A percentile compares a stretch with the other conserved stretches of the same genome.
phyloP scores from a whole-genome alignment of 2,329 filamentous ascomycete species.

The Apiospora marii region DNA sequence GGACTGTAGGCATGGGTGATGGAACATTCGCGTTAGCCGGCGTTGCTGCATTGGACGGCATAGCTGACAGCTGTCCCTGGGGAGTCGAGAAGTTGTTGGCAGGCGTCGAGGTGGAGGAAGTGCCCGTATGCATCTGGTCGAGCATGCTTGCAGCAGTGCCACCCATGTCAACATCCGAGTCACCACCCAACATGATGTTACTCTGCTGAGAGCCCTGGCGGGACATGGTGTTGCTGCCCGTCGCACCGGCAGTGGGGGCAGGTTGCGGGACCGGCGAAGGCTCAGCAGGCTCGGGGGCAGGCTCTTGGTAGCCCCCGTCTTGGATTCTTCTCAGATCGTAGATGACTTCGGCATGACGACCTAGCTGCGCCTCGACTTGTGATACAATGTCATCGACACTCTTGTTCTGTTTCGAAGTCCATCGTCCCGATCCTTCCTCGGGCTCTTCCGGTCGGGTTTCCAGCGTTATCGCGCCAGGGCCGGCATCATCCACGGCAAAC shows the following conservation, averaged over 20 bases:
- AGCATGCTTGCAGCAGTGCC: slow-evolving; percentile 70
- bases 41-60: slow-evolving; percentile 64
- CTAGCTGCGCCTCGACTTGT: slow-evolving; percentile 76
- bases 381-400: slow-evolving; percentile 77
- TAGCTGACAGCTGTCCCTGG: slow-evolving; percentile 63
- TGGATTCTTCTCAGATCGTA: slow-evolving; percentile 75
- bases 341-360: slow-evolving; percentile 70
- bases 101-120: slow-evolving; percentile 67
- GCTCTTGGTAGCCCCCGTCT: slow-evolving; percentile 78
- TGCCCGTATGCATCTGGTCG: slow-evolving; percentile 72
- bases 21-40: slow-evolving; percentile 57
- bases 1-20: slow-evolving; percentile 51
- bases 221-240: slow-evolving; percentile 50
- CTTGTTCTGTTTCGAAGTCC: slow-evolving; percentile 54
- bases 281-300: slow-evolving; percentile 54
- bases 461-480: slow-evolving; percentile 68
- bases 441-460: slow-evolving; percentile 63
- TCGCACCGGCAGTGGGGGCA: slow-evolving; percentile 32
- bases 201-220: slow-evolving; percentile 62
- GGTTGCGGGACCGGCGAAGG: slow-evolving; percentile 30
- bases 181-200: slow-evolving; percentile 67
- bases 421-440: slow-evolving; percentile 53
- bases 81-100: slow-evolving; percentile 67
- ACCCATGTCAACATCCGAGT: slow-evolving; percentile 68
- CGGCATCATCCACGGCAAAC: slow-evolving; percentile 66